Percentiles rank a stretch among this genome's conserved stretches.
These are phyloP conservation scores for Epipyxis sp. DNA, from an alignment of 108 stramenopile genomes.

Conservation along the genomic window DNA sequence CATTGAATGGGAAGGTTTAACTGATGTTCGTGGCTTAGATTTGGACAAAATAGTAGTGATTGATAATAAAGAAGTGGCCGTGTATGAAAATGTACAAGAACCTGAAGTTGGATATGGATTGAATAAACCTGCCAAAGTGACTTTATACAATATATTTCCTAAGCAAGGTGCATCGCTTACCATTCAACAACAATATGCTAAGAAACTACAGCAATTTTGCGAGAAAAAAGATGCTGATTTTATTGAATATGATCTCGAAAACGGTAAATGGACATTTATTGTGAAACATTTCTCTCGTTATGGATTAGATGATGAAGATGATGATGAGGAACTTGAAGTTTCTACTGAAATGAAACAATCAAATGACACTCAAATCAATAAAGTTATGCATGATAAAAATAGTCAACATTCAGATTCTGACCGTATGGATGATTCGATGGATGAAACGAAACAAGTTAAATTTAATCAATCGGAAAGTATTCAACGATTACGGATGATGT, in stretches of 20 bases:
- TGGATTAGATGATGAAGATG: background rate
- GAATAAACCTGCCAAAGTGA: conserved; percentile 74
- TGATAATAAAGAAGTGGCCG: conserved; percentile 71
- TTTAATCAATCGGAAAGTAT: no score
- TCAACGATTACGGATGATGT: no score
- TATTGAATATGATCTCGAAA: background rate
- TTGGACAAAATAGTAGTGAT: conserved; percentile 73
- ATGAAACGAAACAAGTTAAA: no score
- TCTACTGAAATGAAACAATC: no score
- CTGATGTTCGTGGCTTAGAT: conserved; percentile 78
- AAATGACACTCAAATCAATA: no score
- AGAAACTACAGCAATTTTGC: conserved; percentile 7
- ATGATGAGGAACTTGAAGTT: conserved; percentile 1
- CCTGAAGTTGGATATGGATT: conserved; percentile 71
- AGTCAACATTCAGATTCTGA: no score
- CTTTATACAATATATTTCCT: conserved; percentile 67
- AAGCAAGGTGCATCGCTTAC: conserved; percentile 18
- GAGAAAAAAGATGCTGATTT: background rate
- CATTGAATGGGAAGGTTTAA: conserved; percentile 84
- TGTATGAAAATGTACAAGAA: conserved; percentile 74
- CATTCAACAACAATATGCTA: background rate
- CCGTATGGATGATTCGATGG: no score
- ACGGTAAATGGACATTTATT: conserved; percentile 1
- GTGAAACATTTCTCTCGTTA: conserved; percentile 17
- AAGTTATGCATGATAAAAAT: no score